Base-by-base conservation (phyloP, 805 yeast species). In the Teunomyces funiuensis region DNA sequence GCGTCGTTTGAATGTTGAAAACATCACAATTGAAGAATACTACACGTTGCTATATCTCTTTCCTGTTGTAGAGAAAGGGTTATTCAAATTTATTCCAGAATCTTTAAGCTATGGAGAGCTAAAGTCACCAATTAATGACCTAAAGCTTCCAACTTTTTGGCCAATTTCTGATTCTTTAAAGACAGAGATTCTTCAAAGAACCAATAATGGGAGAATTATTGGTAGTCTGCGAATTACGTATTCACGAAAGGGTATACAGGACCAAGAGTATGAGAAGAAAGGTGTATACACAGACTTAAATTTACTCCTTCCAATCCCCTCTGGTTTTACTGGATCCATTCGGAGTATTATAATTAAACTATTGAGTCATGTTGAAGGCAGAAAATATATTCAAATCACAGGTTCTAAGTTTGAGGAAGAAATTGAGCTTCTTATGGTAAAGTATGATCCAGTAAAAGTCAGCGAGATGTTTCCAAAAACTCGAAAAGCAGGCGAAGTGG, bases 1-100 rank as follows among this genome's bases (percentile, higher is more conserved):
- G 7, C 41, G 61, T 23, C 28, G 36, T 23, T 46, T 56, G 4
- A 53, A 38, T 2, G 37, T 54, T 27, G 44, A 51, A 14, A 50
- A 44, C 4, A 25, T 60, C 8, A 22, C 25, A 8, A 45, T 65
- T n/a, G 63, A 63, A 33, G 69, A 63, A 34, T 55, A 61, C 42
- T 48, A 50, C 20, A 53, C 63, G 2, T 42, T 65, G 47, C 45
- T 63, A 9, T 66, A 65, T 45, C 47, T 63, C 16, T 60, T 56
- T 28, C 72, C 72, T 1, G 45, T 60, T 8, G 63, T 65, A 2
- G 55, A 54, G 39, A 37, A 36, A 17, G 20, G 23, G 10, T 13
- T 57, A 1, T 62, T 51, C 43, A 60, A 55, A 39, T 61, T 65
- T 39, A 31, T 51, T n/a, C 61, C 65, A 0, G 41, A 43, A 1